Percentiles rank a stretch among this genome's conserved stretches.
Evolutionary conservation across 1,284 basidiomycete genomes (phyloP).

Genomic region (Tylopilus orsonianus): DNA sequence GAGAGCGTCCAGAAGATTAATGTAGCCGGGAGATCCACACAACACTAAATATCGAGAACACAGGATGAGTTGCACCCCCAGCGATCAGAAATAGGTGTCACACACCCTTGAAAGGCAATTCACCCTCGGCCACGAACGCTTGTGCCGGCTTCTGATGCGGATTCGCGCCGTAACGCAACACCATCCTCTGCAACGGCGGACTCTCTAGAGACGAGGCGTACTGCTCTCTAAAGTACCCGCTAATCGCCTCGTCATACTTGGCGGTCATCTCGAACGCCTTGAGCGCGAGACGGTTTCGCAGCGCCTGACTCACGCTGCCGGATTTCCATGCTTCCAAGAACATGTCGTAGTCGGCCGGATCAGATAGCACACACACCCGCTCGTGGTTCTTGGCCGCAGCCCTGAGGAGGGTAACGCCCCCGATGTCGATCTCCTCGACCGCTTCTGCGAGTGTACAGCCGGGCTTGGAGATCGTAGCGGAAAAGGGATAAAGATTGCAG

Average conservation of each 20-base stretch:
- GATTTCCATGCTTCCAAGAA: conserved; percentile 80
- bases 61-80: conserved; percentile 1
- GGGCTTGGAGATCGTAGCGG: conserved; percentile 85
- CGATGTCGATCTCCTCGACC: conserved; percentile 98
- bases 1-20: conserved; percentile 98
- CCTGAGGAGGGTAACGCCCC: conserved; percentile 95
- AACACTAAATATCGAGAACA: conserved; percentile 57
- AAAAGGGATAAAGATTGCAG: conserved; percentile 99
- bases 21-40: conserved; percentile 95
- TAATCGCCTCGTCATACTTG: conserved; percentile 93
- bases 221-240: conserved; percentile 95
- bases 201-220: conserved; percentile 83
- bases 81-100: conserved; percentile 11
- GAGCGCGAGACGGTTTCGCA: conserved; percentile 83
- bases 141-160: conserved; percentile 99
- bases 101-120: conserved; percentile 91
- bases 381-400: conserved; percentile 99
- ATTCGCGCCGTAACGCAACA: conserved; percentile 95
- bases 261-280: conserved; percentile 99
- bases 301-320: conserved; percentile 68
- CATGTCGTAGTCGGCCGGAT: conserved; percentile 88
- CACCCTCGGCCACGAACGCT: conserved; percentile 88
- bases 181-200: conserved; percentile 78
- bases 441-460: conserved; percentile 90
- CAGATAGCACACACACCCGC: conserved; percentile 89